phyloP scores from a whole-genome alignment of 306 rosid species.

The Phaseolus lunatus region DNA sequence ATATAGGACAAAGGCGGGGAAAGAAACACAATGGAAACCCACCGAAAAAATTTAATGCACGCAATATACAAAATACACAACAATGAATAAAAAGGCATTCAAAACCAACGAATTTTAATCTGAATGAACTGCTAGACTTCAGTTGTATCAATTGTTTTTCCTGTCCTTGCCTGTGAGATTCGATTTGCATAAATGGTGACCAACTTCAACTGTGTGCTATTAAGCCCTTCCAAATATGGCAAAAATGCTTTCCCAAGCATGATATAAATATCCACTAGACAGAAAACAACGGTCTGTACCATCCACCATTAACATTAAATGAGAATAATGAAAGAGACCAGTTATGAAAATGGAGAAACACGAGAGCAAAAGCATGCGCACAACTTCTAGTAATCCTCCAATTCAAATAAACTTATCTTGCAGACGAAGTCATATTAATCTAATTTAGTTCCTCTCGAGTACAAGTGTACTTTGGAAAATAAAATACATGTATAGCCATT shows the following conservation, averaged over 20 bases:
- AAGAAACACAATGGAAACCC: conserved; percentile 48
- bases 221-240: conserved; percentile 94
- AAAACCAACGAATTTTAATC: conserved; percentile 48
- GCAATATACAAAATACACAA: conserved; percentile 88
- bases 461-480: not conserved
- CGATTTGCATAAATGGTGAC: conserved; percentile 97
- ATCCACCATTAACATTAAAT: conserved; percentile 44
- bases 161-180: conserved; percentile 97
- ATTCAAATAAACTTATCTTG: conserved; percentile 32
- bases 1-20: conserved; percentile 41
- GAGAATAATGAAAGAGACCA: conserved; percentile 42
- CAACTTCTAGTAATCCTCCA: conserved; percentile 25
- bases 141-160: conserved; percentile 62
- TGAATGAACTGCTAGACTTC: conserved; percentile 58
- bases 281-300: conserved; percentile 97
- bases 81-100: conserved; percentile 49
- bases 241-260: conserved; percentile 97
- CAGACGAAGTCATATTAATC: not conserved
- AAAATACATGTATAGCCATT: not conserved
- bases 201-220: conserved; percentile 91
- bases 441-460: not conserved
- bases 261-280: conserved; percentile 94
- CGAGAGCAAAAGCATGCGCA: conserved; percentile 16
- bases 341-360: conserved; percentile 6
- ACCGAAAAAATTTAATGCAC: conserved; percentile 67